Evolutionary conservation across 257 asterid species (phyloP).

Genomic region (Oldenlandia corymbosa): DNA sequence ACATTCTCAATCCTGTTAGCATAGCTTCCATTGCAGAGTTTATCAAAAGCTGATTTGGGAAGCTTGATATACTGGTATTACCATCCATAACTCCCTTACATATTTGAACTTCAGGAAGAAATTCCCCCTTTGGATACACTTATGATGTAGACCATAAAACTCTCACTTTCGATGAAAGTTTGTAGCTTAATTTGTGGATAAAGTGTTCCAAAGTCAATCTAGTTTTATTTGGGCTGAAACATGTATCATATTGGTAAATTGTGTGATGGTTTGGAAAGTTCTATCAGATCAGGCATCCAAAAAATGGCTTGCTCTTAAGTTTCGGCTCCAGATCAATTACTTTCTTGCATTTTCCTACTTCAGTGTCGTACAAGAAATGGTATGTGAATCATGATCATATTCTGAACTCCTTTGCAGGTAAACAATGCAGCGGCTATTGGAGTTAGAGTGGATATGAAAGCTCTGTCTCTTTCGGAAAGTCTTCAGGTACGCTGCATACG

Average conservation of each 20-base stretch:
- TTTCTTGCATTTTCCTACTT: too few species aligned
- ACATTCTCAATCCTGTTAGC: constrained; percentile 32
- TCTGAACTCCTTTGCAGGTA: constrained; percentile 23
- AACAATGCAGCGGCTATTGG: constrained; percentile 49
- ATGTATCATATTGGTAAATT: too few species aligned
- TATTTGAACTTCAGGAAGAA: constrained; percentile 1
- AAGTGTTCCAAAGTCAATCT: too few species aligned
- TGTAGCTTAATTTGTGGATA: not conserved
- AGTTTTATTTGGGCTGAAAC: too few species aligned
- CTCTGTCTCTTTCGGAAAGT: not conserved
- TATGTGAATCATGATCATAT: not conserved
- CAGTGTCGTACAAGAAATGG: too few species aligned
- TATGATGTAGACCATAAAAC: not conserved
- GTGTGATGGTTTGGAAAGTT: not conserved
- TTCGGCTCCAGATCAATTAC: too few species aligned
- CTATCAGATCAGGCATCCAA: not conserved
- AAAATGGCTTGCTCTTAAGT: too few species aligned
- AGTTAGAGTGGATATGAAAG: constrained; percentile 19
- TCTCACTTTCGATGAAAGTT: not conserved
- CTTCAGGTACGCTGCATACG: not conserved
- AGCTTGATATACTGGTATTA: constrained; percentile 25
- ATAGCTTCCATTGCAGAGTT: constrained; percentile 37
- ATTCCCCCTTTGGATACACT: too few species aligned
- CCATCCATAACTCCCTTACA: not conserved
- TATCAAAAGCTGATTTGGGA: constrained; percentile 24